Conservation (phyloP, 1,284 basidiomycete genomes). For the Cryptococcus floricola region DNA sequence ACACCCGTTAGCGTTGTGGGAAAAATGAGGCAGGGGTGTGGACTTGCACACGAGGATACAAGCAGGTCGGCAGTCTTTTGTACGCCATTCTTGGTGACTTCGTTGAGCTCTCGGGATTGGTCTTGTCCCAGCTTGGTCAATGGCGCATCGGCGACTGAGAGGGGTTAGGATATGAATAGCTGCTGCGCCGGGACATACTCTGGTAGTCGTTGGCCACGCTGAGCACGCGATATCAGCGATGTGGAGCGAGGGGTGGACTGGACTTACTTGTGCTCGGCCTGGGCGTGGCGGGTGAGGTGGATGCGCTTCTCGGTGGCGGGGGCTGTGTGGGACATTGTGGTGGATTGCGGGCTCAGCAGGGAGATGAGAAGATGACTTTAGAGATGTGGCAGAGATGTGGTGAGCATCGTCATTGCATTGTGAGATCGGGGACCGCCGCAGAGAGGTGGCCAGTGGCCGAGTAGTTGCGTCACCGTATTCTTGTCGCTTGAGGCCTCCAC, state of each 20-base stretch:
- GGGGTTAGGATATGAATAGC: not conserved
- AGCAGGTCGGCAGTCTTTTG: constrained; percentile 43
- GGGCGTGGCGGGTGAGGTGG: constrained; percentile 47
- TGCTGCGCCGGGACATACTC: constrained; percentile 24
- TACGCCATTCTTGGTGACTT: constrained; percentile 32
- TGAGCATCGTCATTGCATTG: no score
- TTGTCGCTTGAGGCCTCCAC: no score
- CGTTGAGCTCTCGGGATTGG: constrained; percentile 38
- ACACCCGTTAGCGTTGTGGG: not conserved
- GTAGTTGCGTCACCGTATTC: no score
- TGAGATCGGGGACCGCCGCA: no score
- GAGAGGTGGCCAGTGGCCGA: no score
- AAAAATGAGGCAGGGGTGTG: not conserved
- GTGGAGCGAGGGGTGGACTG: not conserved
- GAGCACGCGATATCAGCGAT: constrained; percentile 9
- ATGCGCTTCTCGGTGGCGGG: constrained; percentile 30
- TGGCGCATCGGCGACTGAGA: constrained; percentile 42
- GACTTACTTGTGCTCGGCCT: constrained; percentile 47
- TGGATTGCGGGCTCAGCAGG: no score
- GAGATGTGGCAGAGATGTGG: no score
- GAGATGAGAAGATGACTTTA: no score
- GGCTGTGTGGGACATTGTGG: no score
- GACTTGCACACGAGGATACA: constrained; percentile 43
- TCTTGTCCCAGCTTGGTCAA: constrained; percentile 43
- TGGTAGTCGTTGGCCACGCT: constrained; percentile 45